phyloP scores from a whole-genome alignment of 306 rosid genomes.

The Mucuna pruriens region DNA sequence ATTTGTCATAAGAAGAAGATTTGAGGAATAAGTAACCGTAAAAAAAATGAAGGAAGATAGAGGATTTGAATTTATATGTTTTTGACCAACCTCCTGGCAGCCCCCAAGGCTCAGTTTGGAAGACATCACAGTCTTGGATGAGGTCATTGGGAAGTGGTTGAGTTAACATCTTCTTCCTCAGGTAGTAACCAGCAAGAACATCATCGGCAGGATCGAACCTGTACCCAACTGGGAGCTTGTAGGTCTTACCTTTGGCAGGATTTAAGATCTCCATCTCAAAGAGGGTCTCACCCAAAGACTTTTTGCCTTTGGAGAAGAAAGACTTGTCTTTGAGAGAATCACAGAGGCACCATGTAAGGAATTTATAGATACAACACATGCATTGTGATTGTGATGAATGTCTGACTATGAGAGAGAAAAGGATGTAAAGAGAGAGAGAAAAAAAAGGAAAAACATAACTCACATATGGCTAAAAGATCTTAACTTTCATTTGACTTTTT shows the following conservation, averaged over 20 bases:
- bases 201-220: constrained; percentile 20
- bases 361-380: neutral
- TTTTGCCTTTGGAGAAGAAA: neutral
- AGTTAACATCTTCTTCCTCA: neutral
- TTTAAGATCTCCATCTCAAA: neutral
- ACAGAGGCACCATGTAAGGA: neutral
- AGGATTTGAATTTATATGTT: neutral
- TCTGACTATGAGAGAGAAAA: neutral
- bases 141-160: neutral
- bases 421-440: no score
- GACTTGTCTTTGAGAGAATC: neutral
- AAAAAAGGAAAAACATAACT: no score
- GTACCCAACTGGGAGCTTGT: neutral
- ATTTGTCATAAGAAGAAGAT: neutral
- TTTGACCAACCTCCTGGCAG: neutral
- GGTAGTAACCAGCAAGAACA: neutral
- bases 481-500: no score
- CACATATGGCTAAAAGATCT: no score
- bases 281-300: neutral
- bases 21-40: neutral
- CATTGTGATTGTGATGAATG: neutral
- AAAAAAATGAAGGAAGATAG: neutral
- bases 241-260: neutral
- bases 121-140: neutral
- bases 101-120: constrained; percentile 24